Percentiles rank a stretch among this genome's conserved stretches.
These are phyloP conservation scores for Yamadazyma spencermartinsiae DNA, from an alignment of 1,139 yeast genomes.

Conservation along the genomic window DNA sequence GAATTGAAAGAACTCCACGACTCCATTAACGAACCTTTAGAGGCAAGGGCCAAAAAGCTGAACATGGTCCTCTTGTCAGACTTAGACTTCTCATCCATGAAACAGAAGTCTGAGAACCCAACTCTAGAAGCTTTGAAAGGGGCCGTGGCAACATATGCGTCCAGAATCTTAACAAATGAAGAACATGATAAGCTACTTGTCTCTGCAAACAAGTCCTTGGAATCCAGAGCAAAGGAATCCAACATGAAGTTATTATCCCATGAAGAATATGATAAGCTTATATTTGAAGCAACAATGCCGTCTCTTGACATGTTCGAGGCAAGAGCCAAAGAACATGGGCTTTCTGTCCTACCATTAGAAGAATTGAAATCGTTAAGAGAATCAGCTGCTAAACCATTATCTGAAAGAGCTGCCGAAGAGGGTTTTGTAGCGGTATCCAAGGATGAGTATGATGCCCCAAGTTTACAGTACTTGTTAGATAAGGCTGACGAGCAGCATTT, in stretches of 20 bases:
- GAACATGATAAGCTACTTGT: conserved; percentile 13
- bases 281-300: conserved; percentile 39
- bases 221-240: conserved; percentile 25
- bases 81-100: conserved; percentile 18
- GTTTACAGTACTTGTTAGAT: conserved; percentile 21
- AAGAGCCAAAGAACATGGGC: conserved; percentile 30
- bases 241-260: conserved; percentile 22
- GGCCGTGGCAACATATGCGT: conserved; percentile 21
- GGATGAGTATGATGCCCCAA: conserved; percentile 24
- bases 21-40: conserved; percentile 16
- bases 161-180: conserved; percentile 7
- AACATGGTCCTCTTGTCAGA: conserved; percentile 21
- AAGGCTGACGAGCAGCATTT: conserved; percentile 19
- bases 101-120: conserved; percentile 23
- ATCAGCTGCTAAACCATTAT: conserved; percentile 15
- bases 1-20: conserved; percentile 14
- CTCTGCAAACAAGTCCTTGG: conserved; percentile 20
- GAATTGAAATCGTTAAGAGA: conserved; percentile 22
- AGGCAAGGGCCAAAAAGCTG: conserved; percentile 10
- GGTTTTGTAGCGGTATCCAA: conserved; percentile 28
- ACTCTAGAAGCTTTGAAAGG: conserved; percentile 24
- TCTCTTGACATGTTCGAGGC: conserved; percentile 30
- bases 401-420: conserved; percentile 22
- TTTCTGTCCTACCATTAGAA: conserved; percentile 28
- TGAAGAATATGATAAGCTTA: conserved; percentile 33